A percentile compares a stretch with the other conserved stretches of the same genome.
Conservation (phyloP, 2,329 filamentous ascomycete species). For the Apiospora pterosperma region DNA sequence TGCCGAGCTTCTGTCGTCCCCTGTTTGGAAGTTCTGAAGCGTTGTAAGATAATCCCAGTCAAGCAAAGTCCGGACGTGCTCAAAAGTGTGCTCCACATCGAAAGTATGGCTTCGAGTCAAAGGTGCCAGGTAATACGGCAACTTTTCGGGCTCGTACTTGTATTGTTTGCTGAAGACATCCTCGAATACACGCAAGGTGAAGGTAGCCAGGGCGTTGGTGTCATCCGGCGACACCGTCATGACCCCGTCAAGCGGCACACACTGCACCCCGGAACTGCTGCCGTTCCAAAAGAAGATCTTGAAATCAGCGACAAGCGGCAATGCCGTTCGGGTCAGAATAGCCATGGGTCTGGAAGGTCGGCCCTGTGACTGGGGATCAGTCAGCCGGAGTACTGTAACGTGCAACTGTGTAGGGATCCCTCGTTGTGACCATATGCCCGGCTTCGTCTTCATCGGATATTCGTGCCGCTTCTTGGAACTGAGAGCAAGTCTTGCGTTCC, state of each 20-base stretch:
- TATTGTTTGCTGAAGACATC: slow-evolving; percentile 91
- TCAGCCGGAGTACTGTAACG: slow-evolving; percentile 58
- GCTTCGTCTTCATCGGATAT: slow-evolving; percentile 79
- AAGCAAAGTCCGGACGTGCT: slow-evolving; percentile 36
- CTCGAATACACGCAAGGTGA: slow-evolving; percentile 73
- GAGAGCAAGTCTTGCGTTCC: slow-evolving; percentile 84
- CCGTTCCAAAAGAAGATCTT: slow-evolving; percentile 69
- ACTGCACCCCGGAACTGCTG: slow-evolving; percentile 54
- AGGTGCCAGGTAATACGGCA: slow-evolving; percentile 85
- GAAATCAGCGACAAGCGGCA: slow-evolving; percentile 66
- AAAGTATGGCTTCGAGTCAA: slow-evolving; percentile 24
- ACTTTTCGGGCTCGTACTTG: slow-evolving; percentile 54
- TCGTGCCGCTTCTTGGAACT: slow-evolving; percentile 69
- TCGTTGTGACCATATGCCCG: slow-evolving; percentile 62
- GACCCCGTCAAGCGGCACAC: slow-evolving; percentile 37
- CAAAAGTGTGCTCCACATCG: slow-evolving; percentile 12
- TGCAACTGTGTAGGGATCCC: slow-evolving; percentile 54
- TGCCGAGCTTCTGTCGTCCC: slow-evolving; percentile 39
- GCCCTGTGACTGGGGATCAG: slow-evolving; percentile 51
- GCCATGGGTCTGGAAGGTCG: slow-evolving; percentile 61
- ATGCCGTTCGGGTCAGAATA: slow-evolving; percentile 62
- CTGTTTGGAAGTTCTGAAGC: slow-evolving; percentile 29
- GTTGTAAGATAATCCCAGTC: slow-evolving; percentile 59
- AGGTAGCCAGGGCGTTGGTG: slow-evolving; percentile 59
- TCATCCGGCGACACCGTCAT: slow-evolving; percentile 41